phyloP scores from a whole-genome alignment of 495 filamentous ascomycete species.

The Aspergillus incahuasiensis region DNA sequence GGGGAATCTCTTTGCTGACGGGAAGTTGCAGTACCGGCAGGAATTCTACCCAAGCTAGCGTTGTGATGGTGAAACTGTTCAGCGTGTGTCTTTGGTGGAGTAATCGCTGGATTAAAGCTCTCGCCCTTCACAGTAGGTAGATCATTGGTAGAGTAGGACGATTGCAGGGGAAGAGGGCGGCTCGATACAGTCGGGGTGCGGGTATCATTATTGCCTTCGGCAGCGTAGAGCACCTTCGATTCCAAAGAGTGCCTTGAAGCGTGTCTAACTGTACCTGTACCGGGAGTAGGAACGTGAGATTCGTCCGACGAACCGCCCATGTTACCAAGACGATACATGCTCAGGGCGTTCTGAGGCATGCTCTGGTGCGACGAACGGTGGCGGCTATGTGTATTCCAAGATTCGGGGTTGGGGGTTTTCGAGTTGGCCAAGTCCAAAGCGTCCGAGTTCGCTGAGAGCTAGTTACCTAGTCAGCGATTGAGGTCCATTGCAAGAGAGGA shows the following conservation, averaged over 20 bases:
- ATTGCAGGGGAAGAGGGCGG: constrained; percentile 52
- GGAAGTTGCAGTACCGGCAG: constrained; percentile 52
- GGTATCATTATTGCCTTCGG: constrained; percentile 26
- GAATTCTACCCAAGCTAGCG: constrained; percentile 73
- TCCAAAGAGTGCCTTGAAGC: constrained; percentile 53
- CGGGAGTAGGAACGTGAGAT: constrained; percentile 14
- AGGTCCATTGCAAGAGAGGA: too few species aligned
- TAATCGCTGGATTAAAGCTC: constrained; percentile 47
- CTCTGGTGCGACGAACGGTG: constrained; percentile 78
- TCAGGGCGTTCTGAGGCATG: constrained; percentile 60
- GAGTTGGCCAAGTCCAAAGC: constrained; percentile 76
- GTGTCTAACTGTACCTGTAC: constrained; percentile 35
- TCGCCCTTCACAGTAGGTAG: constrained; percentile 77
- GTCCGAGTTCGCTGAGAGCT: constrained; percentile 77
- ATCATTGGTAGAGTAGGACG: constrained; percentile 87
- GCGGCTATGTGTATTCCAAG: constrained; percentile 62
- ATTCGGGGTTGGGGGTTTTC: constrained; percentile 60
- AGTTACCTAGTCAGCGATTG: constrained; percentile 20
- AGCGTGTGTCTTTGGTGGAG: constrained; percentile 56
- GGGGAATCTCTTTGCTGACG: constrained; percentile 63
- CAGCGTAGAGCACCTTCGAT: constrained; percentile 37
- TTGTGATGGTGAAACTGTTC: constrained; percentile 84
- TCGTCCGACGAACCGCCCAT: constrained; percentile 23
- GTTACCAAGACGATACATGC: constrained; percentile 34
- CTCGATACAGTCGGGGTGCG: constrained; percentile 24